A percentile compares a stretch with the other conserved stretches of the same genome.
Evolutionary conservation across 139 green algal genomes (phyloP).

Genomic region (Micractinium sp.): DNA sequence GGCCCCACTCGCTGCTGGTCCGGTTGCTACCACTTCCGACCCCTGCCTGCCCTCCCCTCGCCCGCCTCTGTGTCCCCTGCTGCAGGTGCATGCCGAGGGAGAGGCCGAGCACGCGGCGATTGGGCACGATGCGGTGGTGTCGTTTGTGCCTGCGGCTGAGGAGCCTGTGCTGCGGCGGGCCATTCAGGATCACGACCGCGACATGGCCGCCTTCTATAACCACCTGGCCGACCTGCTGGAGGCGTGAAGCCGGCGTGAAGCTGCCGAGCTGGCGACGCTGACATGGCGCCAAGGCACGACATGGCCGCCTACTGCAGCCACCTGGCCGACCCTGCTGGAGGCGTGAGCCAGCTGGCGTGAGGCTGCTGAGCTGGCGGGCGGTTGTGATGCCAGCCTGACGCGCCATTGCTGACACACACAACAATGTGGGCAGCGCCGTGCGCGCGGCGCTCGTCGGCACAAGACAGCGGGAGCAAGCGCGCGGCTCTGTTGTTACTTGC

Average conservation of each 20-base stretch:
- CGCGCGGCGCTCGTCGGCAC: too few relatives aligned
- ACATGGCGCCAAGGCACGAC: slow-evolving; percentile 72
- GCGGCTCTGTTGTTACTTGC: neutral
- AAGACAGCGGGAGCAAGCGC: too few relatives aligned
- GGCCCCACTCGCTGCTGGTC: too few relatives aligned
- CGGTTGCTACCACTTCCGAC: too few relatives aligned
- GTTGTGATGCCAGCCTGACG: too few relatives aligned
- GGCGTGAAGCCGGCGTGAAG: neutral
- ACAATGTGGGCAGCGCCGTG: too few relatives aligned
- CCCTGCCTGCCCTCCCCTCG: neutral
- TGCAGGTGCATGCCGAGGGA: slow-evolving; percentile 84
- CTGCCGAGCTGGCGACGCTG: too few relatives aligned
- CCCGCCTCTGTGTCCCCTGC: too few relatives aligned
- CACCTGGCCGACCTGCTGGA: slow-evolving; percentile 81
- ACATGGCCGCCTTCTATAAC: slow-evolving; percentile 95
- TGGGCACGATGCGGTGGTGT: slow-evolving; percentile 86
- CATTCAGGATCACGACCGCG: slow-evolving; percentile 89
- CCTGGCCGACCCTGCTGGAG: slow-evolving; percentile 81
- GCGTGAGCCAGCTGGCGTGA: too few relatives aligned
- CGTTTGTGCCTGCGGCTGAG: slow-evolving; percentile 72
- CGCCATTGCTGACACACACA: too few relatives aligned
- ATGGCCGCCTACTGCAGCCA: slow-evolving; percentile 92
- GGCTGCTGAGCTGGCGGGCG: too few relatives aligned
- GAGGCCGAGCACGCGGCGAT: slow-evolving; percentile 94
- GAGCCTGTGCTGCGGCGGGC: slow-evolving; percentile 66